Evolutionary conservation across 345 rosid species (phyloP).

Genomic region (Lepidium sativum): DNA sequence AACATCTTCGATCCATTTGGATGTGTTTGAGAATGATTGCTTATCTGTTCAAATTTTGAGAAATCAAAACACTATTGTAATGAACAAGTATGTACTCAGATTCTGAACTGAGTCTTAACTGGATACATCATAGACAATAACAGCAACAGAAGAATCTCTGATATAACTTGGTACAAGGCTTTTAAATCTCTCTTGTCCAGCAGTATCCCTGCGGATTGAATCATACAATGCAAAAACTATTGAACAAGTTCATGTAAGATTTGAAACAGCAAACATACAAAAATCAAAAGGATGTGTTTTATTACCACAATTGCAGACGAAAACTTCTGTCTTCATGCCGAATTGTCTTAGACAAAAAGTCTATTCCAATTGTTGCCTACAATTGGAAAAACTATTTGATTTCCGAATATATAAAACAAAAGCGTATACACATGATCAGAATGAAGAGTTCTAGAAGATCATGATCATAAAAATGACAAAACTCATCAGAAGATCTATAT

Average conservation of each 20-base stretch:
- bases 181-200: constrained; percentile 89
- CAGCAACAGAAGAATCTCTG: constrained; percentile 83
- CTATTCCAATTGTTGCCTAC: constrained; percentile 82
- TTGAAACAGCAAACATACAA: no score
- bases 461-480: neutral
- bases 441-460: neutral
- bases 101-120: constrained; percentile 35
- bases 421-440: neutral
- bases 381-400: neutral
- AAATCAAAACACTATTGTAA: neutral
- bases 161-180: constrained; percentile 82
- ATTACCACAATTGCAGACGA: constrained; percentile 73
- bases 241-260: no score
- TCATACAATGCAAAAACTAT: neutral
- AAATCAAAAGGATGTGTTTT: no score
- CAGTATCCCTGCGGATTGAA: constrained; percentile 56
- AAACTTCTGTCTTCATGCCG: constrained; percentile 77
- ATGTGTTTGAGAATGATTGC: constrained; percentile 67
- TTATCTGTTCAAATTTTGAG: constrained; percentile 39
- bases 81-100: neutral
- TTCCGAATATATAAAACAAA: neutral
- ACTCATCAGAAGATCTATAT: neutral
- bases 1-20: constrained; percentile 82
- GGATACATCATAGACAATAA: constrained; percentile 81
- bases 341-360: constrained; percentile 79